phyloP scores from a whole-genome alignment of 306 rosid species.

The Ammopiptanthus mongolicus region DNA sequence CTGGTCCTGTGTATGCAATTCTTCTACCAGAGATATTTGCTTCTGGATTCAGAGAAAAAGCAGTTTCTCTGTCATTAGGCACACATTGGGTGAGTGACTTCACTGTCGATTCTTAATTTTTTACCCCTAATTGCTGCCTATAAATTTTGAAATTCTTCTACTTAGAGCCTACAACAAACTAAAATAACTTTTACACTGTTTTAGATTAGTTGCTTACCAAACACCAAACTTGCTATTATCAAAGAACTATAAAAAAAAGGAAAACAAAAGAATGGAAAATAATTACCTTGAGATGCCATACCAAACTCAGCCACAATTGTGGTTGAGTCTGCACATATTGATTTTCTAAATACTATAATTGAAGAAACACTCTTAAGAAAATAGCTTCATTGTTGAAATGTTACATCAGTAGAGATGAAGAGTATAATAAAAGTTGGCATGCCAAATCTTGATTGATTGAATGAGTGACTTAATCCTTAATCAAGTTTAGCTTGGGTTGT shows the following conservation, averaged over 20 bases:
- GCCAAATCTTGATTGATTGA: no score
- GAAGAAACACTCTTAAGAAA: neutral
- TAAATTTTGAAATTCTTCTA: neutral
- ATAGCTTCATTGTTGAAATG: no score
- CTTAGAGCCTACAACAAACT: neutral
- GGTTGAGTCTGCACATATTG: no score
- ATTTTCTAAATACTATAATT: neutral
- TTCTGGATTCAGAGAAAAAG: slow-evolving; percentile 93
- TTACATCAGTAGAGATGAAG: no score
- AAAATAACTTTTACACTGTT: neutral
- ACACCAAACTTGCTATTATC: no score
- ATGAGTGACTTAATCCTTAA: no score
- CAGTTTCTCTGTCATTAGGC: slow-evolving; percentile 89
- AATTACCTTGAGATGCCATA: neutral
- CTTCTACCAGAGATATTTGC: slow-evolving; percentile 96
- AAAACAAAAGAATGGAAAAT: neutral
- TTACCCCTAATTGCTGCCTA: neutral
- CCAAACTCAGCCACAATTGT: neutral
- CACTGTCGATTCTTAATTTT: no score
- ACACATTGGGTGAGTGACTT: slow-evolving; percentile 96
- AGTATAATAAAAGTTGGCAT: no score
- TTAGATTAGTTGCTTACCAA: neutral
- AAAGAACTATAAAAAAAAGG: neutral
- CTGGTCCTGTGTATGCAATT: slow-evolving; percentile 98
- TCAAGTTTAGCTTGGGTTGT: no score